phyloP scores from a whole-genome alignment of 306 rosid genomes.

The Sphenostylis stenocarpa region DNA sequence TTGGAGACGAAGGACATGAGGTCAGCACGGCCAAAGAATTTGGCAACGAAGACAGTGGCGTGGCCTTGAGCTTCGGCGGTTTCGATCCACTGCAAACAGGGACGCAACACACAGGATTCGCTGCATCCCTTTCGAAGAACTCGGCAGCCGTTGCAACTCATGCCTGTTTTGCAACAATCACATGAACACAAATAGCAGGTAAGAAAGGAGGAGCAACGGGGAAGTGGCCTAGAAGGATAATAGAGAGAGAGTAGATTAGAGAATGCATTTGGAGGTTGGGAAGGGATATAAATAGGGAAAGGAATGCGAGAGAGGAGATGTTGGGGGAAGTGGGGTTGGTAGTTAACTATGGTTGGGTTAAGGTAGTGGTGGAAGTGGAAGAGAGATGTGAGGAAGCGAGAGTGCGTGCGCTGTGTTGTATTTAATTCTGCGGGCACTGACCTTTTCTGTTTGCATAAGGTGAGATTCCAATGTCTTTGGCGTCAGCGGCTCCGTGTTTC shows the following conservation, averaged over 20 bases:
- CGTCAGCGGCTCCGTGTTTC: constrained; percentile 99
- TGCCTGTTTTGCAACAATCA: constrained; percentile 34
- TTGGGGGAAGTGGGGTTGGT: constrained; percentile 4
- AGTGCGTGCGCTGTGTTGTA: not conserved
- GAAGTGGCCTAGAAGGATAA: too few relatives aligned
- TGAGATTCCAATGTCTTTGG: constrained; percentile 88
- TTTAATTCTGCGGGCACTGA: constrained; percentile 20
- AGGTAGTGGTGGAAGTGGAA: constrained; percentile 30
- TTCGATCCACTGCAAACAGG: constrained; percentile 92
- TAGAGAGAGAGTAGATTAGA: not conserved
- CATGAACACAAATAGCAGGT: too few relatives aligned
- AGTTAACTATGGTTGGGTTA: constrained; percentile 51
- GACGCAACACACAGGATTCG: constrained; percentile 77
- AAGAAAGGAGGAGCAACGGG: too few relatives aligned
- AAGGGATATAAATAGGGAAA: constrained; percentile 43
- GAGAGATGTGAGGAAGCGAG: constrained; percentile 24
- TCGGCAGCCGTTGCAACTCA: constrained; percentile 99
- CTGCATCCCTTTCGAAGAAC: constrained; percentile 99
- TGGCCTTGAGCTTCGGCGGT: constrained; percentile 86
- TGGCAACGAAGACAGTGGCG: constrained; percentile 96
- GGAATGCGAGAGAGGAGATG: not conserved
- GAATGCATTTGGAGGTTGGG: constrained; percentile 17
- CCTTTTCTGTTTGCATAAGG: constrained; percentile 31
- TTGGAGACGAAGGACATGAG: constrained; percentile 94
- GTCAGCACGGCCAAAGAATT: constrained; percentile 98